Percentiles rank a stretch among this genome's conserved stretches.
Evolutionary conservation across 208 protist genomes (phyloP).

Genomic region (Angomonas ambiguus): DNA sequence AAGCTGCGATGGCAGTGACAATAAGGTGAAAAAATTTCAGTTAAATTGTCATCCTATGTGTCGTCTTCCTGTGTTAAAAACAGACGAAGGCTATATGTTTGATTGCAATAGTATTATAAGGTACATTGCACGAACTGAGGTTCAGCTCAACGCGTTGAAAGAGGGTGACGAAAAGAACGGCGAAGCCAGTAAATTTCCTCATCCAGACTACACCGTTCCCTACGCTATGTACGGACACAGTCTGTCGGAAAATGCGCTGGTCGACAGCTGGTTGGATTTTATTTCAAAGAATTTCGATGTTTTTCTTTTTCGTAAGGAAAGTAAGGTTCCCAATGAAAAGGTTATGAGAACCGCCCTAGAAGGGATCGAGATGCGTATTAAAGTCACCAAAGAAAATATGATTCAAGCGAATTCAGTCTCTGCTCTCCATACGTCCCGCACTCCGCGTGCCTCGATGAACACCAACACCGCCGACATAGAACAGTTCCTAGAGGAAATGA

Average conservation of each 20-base stretch:
- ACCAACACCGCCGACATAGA: neutral
- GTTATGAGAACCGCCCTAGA: conserved; percentile 15
- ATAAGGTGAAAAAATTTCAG: conserved; percentile 50
- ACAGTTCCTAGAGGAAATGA: conserved; percentile 7
- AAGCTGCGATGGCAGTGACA: conserved; percentile 37
- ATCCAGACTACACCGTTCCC: conserved; percentile 49
- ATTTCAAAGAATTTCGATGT: conserved; percentile 40
- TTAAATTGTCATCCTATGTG: conserved; percentile 67
- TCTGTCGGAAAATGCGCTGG: conserved; percentile 46
- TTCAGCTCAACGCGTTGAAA: conserved; percentile 25
- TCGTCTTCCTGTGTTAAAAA: conserved; percentile 62
- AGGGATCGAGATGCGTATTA: neutral
- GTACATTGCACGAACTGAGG: conserved; percentile 60
- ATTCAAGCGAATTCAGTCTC: neutral
- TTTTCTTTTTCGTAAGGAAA: conserved; percentile 15
- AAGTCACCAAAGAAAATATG: conserved; percentile 15
- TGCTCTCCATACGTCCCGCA: neutral
- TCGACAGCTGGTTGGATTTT: conserved; percentile 84
- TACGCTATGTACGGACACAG: conserved; percentile 73
- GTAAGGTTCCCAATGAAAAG: conserved; percentile 11
- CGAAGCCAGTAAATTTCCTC: conserved; percentile 23
- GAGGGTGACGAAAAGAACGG: neutral
- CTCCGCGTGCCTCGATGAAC: neutral
- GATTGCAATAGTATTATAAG: conserved; percentile 74
- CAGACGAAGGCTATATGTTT: conserved; percentile 75